These are phyloP conservation scores for Arabidopsis thaliana DNA, from an alignment of 345 rosid species.

Conservation along the genomic window DNA sequence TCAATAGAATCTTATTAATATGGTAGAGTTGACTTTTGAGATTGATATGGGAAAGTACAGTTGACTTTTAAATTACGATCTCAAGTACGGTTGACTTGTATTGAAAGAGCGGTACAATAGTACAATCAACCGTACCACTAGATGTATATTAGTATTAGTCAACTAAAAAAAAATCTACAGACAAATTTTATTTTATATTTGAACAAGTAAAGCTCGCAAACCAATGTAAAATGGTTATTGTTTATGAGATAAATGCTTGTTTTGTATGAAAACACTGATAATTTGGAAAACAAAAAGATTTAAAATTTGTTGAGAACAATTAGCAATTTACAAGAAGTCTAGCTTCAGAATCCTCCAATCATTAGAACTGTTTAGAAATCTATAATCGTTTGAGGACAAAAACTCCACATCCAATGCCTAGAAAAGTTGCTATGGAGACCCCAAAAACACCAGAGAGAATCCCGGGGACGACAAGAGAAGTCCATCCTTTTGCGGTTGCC, in stretches of 20 bases:
- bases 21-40: slow-evolving; percentile 24
- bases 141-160: background rate
- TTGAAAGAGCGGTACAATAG: slow-evolving; percentile 42
- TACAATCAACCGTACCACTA: slow-evolving; percentile 33
- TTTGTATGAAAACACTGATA: too few relatives aligned
- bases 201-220: too few relatives aligned
- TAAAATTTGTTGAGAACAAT: background rate
- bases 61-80: slow-evolving; percentile 2
- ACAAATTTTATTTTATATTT: background rate
- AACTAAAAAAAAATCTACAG: background rate
- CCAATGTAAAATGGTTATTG: too few relatives aligned
- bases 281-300: background rate
- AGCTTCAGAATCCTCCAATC: background rate
- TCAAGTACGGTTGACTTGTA: slow-evolving; percentile 34
- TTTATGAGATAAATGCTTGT: too few relatives aligned
- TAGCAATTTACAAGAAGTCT: slow-evolving; percentile 14
- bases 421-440: slow-evolving; percentile 73
- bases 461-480: slow-evolving; percentile 70
- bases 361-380: background rate
- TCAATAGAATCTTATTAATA: slow-evolving; percentile 17
- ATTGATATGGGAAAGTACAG: slow-evolving; percentile 2
- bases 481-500: slow-evolving; percentile 87
- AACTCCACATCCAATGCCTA: slow-evolving; percentile 71
- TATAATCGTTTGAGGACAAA: slow-evolving; percentile 65
- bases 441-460: slow-evolving; percentile 82